Evolutionary conservation across 805 yeast species (phyloP).

Genomic region (Saccharomycopsis sp.): DNA sequence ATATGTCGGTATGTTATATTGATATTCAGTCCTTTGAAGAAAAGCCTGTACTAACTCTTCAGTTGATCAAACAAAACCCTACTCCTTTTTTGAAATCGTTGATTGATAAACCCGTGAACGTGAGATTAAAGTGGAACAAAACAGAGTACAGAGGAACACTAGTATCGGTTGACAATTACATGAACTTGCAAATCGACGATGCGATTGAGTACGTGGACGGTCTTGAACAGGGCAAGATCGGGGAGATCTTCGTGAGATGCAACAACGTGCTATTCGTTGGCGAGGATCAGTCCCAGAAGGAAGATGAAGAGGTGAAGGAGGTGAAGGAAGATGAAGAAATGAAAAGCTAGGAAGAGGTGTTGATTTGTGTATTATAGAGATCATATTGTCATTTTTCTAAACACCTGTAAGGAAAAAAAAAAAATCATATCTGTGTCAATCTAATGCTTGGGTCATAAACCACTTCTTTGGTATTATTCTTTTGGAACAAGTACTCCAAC

Average conservation of each 20-base stretch:
- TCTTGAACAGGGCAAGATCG: conserved; percentile 43
- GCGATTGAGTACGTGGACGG: conserved; percentile 45
- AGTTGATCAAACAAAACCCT: conserved; percentile 53
- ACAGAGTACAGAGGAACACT: conserved; percentile 80
- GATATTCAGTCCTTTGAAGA: background rate
- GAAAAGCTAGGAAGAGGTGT: background rate
- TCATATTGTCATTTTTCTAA: conserved; percentile 19
- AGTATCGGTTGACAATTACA: conserved; percentile 79
- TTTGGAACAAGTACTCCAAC: conserved; percentile 43
- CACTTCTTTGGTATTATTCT: conserved; percentile 33
- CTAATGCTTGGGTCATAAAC: conserved; percentile 30
- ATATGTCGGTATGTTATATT: background rate
- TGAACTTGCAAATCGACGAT: conserved; percentile 72
- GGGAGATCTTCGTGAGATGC: conserved; percentile 82
- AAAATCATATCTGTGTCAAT: conserved; percentile 39
- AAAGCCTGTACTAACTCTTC: conserved; percentile 45
- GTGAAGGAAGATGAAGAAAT: background rate
- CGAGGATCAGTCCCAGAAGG: conserved; percentile 24
- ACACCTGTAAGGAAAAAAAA: conserved; percentile 8
- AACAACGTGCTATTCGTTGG: conserved; percentile 80
- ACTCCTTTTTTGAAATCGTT: conserved; percentile 81
- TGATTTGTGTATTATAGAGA: background rate
- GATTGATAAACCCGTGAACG: conserved; percentile 59
- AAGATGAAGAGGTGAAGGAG: conserved; percentile 5
- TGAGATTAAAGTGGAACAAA: conserved; percentile 81